Percentiles rank a stretch among this genome's conserved stretches.
Evolutionary conservation across 768 basidiomycete genomes (phyloP).

Genomic region (Lepiota brunneoincarnata): DNA sequence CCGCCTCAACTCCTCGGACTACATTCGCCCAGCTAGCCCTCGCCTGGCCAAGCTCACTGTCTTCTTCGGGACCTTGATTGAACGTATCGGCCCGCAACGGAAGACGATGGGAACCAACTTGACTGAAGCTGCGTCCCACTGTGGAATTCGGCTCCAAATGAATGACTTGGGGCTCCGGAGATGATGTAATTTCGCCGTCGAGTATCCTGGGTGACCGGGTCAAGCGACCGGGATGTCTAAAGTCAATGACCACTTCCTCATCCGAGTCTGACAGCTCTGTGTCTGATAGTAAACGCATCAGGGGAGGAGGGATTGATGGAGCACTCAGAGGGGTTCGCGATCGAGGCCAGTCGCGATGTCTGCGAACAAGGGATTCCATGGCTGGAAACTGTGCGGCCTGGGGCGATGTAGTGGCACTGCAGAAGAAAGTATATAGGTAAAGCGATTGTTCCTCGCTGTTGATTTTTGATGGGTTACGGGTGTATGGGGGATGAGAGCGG

Average conservation of each 20-base stretch:
- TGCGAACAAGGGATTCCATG: constrained; percentile 12
- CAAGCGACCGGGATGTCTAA: background rate
- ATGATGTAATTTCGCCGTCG: constrained; percentile 4
- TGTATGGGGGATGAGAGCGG: constrained; percentile 1
- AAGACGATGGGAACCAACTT: background rate
- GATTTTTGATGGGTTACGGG: constrained; percentile 1
- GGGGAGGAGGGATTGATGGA: constrained; percentile 7
- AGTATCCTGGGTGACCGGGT: background rate
- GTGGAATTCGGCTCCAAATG: constrained; percentile 6
- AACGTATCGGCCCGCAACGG: background rate
- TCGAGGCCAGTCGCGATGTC: constrained; percentile 19
- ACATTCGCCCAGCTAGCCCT: constrained; percentile 10
- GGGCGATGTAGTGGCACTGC: constrained; percentile 37
- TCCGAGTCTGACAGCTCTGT: constrained; percentile 9
- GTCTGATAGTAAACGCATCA: constrained; percentile 7
- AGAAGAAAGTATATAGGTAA: constrained; percentile 47
- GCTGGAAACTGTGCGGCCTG: constrained; percentile 29
- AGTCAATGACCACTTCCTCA: constrained; percentile 9
- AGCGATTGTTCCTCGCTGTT: constrained; percentile 14
- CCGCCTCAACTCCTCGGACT: constrained; percentile 5
- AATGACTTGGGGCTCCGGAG: constrained; percentile 7
- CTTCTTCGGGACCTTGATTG: background rate
- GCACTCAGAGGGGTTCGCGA: constrained; percentile 23
- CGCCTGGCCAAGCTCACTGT: constrained; percentile 6
- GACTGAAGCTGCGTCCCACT: background rate